Base-by-base conservation (phyloP, 176 grass and related monocot species). In the Triticum timopheevii region DNA sequence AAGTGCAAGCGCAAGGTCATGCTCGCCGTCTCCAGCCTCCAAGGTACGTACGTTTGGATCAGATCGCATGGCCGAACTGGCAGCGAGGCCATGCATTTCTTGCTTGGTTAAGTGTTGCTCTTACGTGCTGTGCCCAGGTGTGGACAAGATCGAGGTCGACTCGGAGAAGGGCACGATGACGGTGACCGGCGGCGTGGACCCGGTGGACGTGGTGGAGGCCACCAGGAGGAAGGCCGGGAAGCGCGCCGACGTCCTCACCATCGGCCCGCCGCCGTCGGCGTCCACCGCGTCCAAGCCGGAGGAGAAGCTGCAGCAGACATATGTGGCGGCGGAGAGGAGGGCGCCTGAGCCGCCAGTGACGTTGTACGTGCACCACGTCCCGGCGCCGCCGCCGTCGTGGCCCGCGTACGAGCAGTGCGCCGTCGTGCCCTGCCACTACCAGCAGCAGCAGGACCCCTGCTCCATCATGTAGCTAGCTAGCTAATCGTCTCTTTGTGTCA, bases 81-180 rank as follows among this genome's bases (percentile, higher is more conserved):
- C 36, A 13, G 13, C 71, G 4, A 19, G 15, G 0, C 38, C 38
- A 76, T 11, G 24, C 44, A 49, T 19, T 75, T 28, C 44, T 28
- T 28, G 9, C 25, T 17, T 28, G 9, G 6, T 15, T 45, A 35
- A 23, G 11, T 20, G 0, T 12, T 7, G 8, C 9, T 73, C 5
- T 13, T 7, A 73, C 34, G 17, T 71, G 20, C 17, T 8, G 17
- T 71, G 35, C 17, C 4, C 75, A 97, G 95, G 92, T 12, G 81
- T 97, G 17, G 90, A 94, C 79, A 97, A 92, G 89, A 90, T 97
- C 56, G 92, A 97, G 85, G 49, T 94, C 59, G 76, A 97, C 86
- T 84, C 90, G 61, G 86, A 89, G 22, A 97, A 94, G 69, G 47
- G 86, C 47, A 97, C 88, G 23, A 70, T 94, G 82, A 84, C 88